Conservation (phyloP, 2,329 filamentous ascomycete genomes). For the Aschersonia sp. region DNA sequence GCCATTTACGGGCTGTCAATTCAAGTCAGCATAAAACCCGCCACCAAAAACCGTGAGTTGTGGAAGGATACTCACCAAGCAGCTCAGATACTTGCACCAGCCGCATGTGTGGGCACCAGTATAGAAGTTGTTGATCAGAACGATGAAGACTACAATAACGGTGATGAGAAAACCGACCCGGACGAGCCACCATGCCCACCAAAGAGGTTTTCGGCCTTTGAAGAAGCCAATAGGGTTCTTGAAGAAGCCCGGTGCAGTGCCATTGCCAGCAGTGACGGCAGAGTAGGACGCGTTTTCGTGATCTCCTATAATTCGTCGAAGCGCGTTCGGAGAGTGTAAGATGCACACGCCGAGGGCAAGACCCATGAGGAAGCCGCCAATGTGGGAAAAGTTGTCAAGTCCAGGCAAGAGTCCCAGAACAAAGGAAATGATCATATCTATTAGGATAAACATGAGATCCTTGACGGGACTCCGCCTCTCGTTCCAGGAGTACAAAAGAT, state of each 20-base stretch:
- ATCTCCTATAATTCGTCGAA: conserved; percentile 60
- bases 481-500: conserved; percentile 85
- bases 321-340: conserved; percentile 71
- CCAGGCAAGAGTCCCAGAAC: conserved; percentile 84
- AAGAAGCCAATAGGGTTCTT: conserved; percentile 66
- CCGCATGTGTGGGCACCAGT: conserved; percentile 57
- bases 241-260: conserved; percentile 37
- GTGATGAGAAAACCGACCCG: conserved; percentile 63
- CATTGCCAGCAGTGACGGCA: conserved; percentile 39
- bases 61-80: conserved; percentile 52
- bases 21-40: background rate
- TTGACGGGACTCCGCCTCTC: conserved; percentile 63
- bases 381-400: conserved; percentile 93
- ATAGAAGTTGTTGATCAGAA: conserved; percentile 88
- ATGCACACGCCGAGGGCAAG: conserved; percentile 75
- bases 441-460: conserved; percentile 73
- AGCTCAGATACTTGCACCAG: conserved; percentile 95
- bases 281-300: conserved; percentile 50
- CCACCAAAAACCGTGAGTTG: background rate
- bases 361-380: conserved; percentile 90
- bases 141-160: conserved; percentile 73
- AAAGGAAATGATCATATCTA: conserved; percentile 83
- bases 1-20: conserved; percentile 42
- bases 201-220: conserved; percentile 79
- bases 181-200: conserved; percentile 97